These are phyloP conservation scores for Populus deltoides DNA, from an alignment of 345 rosid species.

Conservation along the genomic window DNA sequence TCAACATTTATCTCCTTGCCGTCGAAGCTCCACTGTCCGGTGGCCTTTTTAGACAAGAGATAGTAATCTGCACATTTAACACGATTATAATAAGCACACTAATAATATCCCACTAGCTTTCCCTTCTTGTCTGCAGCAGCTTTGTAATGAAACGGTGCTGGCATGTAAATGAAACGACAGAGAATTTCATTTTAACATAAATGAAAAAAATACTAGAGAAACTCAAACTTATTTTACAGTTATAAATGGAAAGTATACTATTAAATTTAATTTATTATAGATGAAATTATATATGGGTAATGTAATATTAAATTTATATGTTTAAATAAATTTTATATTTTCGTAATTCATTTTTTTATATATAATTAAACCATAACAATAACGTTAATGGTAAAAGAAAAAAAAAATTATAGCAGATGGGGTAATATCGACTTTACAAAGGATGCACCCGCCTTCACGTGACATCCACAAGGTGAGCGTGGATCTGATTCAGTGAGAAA, in stretches of 20 bases:
- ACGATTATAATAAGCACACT: slow-evolving; percentile 23
- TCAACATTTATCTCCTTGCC: slow-evolving; percentile 33
- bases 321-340: no score
- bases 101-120: slow-evolving; percentile 27
- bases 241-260: no score
- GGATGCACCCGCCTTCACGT: background rate
- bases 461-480: background rate
- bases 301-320: no score
- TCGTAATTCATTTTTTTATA: no score
- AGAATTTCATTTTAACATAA: background rate
- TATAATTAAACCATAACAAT: no score
- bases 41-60: slow-evolving; percentile 28
- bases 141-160: slow-evolving; percentile 11
- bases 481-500: background rate
- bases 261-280: no score
- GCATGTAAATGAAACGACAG: background rate
- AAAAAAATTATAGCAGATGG: no score
- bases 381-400: no score
- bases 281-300: no score
- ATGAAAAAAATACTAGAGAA: no score
- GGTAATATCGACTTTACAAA: background rate
- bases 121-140: slow-evolving; percentile 18
- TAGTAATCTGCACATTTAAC: slow-evolving; percentile 32
- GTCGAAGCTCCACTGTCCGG: slow-evolving; percentile 62
- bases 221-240: no score